Evolutionary conservation across 1,284 basidiomycete species (phyloP), one percentile per base, ranked within the genome.

Genomic region (Marasmius sp.): DNA sequence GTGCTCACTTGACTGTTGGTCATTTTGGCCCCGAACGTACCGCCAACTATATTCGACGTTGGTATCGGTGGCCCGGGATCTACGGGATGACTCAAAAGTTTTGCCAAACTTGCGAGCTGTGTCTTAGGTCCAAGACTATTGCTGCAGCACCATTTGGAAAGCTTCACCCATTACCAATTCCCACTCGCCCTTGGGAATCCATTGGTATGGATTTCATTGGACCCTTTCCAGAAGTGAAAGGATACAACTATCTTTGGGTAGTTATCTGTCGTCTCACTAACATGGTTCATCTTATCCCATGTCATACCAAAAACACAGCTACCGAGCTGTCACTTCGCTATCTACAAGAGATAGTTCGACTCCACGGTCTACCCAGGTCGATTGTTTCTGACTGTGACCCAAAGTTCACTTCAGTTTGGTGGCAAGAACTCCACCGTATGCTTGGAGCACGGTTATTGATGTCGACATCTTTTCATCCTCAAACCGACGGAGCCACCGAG

Each of bases 371-470:
- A 1, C 66, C 70, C 0, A n/a, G n/a, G n/a, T n/a, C n/a, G n/a
- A n/a, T n/a, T n/a, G n/a, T n/a, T n/a, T n/a, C n/a, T n/a, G n/a
- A 16, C 39, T 33, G 68, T 3, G 71, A 74, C 53, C 38, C 66
- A 0, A 70, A 70, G 45, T 75, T 75, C 57, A 71, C 66, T 1
- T 65, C 69, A 0, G 52, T 50, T 11, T 74, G 73, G 59, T 74
- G 72, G 72, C 20, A 56, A 1, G 68, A 72, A 60, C 34, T 71
- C 0, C 70, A 73, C 43, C 59, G 67, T 0, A 20, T 74, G 8
- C 41, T 72, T 10, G 72, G 73, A 0, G 66, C 67, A 0, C 69
- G 41, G 18, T 41, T 62, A 37, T 33, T 63, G 8, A 52, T 52
- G 50, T 52, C 50, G 8, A 52, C 50, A 9, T 52, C 22, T 7